A percentile compares a stretch with the other conserved stretches of the same genome.
Evolutionary conservation across 1,139 yeast genomes (phyloP).

Genomic region (Meyerozyma elateridarum): DNA sequence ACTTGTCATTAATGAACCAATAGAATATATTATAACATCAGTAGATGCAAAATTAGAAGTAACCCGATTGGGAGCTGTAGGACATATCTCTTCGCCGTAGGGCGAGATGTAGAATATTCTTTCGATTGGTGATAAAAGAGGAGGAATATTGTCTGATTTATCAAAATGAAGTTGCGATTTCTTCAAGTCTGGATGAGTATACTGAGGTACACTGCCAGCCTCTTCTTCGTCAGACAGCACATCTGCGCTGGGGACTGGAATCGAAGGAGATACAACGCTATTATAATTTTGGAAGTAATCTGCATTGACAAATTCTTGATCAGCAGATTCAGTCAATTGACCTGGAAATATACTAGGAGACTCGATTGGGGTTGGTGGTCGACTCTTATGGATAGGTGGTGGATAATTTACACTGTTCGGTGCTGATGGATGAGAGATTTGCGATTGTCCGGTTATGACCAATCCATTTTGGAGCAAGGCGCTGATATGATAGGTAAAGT

Average conservation of each 20-base stretch:
- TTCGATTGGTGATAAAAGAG: conserved; percentile 70
- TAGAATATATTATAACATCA: conserved; percentile 65
- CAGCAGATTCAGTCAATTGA: too few relatives aligned
- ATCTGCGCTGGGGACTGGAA: background rate
- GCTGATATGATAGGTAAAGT: conserved; percentile 81
- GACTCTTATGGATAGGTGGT: conserved; percentile 33
- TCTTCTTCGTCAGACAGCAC: conserved; percentile 32
- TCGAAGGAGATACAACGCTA: background rate
- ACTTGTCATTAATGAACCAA: conserved; percentile 87
- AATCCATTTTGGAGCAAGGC: conserved; percentile 69
- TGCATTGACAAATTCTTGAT: too few relatives aligned
- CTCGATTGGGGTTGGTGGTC: conserved; percentile 35
- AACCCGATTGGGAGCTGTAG: conserved; percentile 67
- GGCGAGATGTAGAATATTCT: conserved; percentile 80
- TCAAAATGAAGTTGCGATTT: conserved; percentile 71
- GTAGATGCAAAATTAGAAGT: conserved; percentile 46
- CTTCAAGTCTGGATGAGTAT: conserved; percentile 74
- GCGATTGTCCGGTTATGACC: conserved; percentile 88
- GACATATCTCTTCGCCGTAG: conserved; percentile 83
- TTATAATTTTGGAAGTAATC: conserved; percentile 14
- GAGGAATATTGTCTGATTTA: conserved; percentile 48
- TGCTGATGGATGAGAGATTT: conserved; percentile 78
- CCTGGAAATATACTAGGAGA: too few relatives aligned
- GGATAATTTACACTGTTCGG: conserved; percentile 24
- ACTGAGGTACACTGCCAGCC: conserved; percentile 63